A percentile compares a stretch with the other conserved stretches of the same genome.
These are phyloP conservation scores for Actinidia arguta DNA, from an alignment of 179 eudicot species.

Conservation along the genomic window DNA sequence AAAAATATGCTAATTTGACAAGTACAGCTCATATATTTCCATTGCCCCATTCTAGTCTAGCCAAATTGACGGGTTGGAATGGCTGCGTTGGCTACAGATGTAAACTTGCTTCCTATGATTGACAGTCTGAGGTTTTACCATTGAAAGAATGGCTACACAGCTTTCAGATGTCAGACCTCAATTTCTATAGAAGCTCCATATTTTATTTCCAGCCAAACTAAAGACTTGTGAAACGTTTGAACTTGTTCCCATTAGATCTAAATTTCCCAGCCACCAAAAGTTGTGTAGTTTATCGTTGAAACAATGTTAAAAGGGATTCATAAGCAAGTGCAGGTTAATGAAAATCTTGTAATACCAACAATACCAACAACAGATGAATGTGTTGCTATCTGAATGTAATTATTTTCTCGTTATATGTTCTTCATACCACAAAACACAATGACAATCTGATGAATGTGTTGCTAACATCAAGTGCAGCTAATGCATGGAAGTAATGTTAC, in stretches of 20 bases:
- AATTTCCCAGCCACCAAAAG: not conserved
- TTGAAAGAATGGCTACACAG: not conserved
- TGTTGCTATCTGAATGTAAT: not conserved
- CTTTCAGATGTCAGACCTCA: not conserved
- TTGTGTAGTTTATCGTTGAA: not conserved
- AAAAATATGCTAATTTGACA: not conserved
- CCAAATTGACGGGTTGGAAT: not conserved
- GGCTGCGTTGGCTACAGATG: not conserved
- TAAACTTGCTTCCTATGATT: conserved; percentile 2
- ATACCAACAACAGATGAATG: not conserved
- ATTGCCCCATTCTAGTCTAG: not conserved
- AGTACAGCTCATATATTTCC: not conserved
- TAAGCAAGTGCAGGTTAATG: not conserved
- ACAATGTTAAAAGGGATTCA: not conserved
- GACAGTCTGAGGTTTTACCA: not conserved
- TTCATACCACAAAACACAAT: not conserved
- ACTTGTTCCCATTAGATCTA: not conserved
- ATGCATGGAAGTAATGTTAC: not conserved
- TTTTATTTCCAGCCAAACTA: not conserved
- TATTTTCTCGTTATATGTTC: not conserved
- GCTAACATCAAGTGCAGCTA: not conserved
- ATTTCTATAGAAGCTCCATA: not conserved
- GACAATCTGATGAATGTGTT: too few relatives aligned
- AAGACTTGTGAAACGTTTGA: not conserved
- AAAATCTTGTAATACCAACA: not conserved